A percentile compares a stretch with the other conserved stretches of the same genome.
These are phyloP conservation scores for Catunica adiposa DNA, from an alignment of 2,329 filamentous ascomycete genomes.

Conservation along the genomic window DNA sequence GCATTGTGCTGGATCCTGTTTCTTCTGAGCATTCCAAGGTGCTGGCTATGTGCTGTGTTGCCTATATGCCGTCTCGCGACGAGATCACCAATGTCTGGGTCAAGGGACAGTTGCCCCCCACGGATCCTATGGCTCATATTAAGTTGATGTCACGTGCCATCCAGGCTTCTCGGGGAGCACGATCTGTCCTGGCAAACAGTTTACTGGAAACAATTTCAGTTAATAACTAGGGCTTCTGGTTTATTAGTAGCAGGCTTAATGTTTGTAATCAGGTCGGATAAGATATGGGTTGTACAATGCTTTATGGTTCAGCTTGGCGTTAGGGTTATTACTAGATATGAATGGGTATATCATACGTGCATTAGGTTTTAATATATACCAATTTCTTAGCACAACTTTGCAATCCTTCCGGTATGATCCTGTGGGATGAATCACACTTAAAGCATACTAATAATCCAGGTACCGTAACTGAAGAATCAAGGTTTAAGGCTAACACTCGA, in stretches of 20 bases:
- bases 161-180: slow-evolving; percentile 25
- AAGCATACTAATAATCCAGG: too few species aligned
- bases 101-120: slow-evolving; percentile 47
- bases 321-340: neutral
- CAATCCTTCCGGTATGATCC: too few species aligned
- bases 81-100: slow-evolving; percentile 93
- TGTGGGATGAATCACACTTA: too few species aligned
- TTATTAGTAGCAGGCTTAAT: neutral
- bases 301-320: neutral
- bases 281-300: neutral
- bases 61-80: slow-evolving; percentile 70
- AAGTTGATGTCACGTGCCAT: slow-evolving; percentile 26
- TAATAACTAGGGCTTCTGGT: neutral
- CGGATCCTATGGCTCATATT: slow-evolving; percentile 21
- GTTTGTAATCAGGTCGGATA: neutral
- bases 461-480: too few species aligned
- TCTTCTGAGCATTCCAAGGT: slow-evolving; percentile 65
- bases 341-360: neutral
- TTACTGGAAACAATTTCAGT: slow-evolving; percentile 23
- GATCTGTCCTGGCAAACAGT: slow-evolving; percentile 20
- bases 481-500: too few species aligned
- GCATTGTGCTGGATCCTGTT: slow-evolving; percentile 62
- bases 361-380: neutral
- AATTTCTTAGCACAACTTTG: neutral
- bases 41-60: slow-evolving; percentile 72